These are phyloP conservation scores for Penicillium sp. DNA, from an alignment of 2,329 filamentous ascomycete genomes.

Conservation along the genomic window DNA sequence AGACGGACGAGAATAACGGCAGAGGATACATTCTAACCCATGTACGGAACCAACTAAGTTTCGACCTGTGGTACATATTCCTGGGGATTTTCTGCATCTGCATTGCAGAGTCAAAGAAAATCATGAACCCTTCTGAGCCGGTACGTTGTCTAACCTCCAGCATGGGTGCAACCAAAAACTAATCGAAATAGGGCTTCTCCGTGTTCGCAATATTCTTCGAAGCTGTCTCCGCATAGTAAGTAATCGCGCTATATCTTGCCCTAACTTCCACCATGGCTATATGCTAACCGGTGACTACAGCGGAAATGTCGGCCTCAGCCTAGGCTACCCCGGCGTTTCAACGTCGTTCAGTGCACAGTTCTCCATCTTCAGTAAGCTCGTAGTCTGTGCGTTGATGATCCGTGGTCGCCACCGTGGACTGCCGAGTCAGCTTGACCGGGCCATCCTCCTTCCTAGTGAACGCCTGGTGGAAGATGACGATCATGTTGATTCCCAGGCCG, in stretches of 20 bases:
- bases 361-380: slow-evolving; percentile 57
- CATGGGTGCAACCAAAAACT: background rate
- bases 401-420: slow-evolving; percentile 60
- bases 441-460: slow-evolving; percentile 39
- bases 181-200: slow-evolving; percentile 44
- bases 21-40: slow-evolving; percentile 57
- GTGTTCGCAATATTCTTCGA: slow-evolving; percentile 61
- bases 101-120: slow-evolving; percentile 55
- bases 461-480: slow-evolving; percentile 25
- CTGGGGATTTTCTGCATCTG: slow-evolving; percentile 63
- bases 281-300: slow-evolving; percentile 24
- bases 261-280: background rate
- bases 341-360: slow-evolving; percentile 51
- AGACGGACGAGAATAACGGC: slow-evolving; percentile 31
- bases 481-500: background rate
- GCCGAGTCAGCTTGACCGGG: slow-evolving; percentile 59
- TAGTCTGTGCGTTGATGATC: slow-evolving; percentile 61
- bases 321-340: slow-evolving; percentile 36
- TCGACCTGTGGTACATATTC: slow-evolving; percentile 70
- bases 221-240: slow-evolving; percentile 47
- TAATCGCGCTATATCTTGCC: background rate
- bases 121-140: slow-evolving; percentile 32
- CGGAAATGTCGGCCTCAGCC: slow-evolving; percentile 41
- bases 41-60: slow-evolving; percentile 66
- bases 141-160: slow-evolving; percentile 22